Base-by-base conservation (phyloP, 257 asterid species). In the Nicotiana tabacum region DNA sequence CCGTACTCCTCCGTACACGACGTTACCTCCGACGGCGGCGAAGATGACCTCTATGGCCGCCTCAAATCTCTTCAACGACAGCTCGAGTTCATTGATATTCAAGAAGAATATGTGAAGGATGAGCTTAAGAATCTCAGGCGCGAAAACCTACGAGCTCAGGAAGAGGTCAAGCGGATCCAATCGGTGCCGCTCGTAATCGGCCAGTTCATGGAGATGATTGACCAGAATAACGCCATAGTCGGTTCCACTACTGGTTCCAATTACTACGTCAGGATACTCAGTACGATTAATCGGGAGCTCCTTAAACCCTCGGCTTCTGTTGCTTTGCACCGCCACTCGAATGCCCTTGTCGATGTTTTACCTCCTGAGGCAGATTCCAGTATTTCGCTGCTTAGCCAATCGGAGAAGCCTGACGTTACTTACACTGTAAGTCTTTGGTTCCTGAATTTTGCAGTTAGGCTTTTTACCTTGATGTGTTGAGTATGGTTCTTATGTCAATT, bases 181-280 rank as follows among this genome's bases (percentile, higher is more conserved):
- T 93, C 96, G 51, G 96, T 91, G 48, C 97, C 97, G 24, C 94
- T 93, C 4, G 94, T 91, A 3, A 93, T 93, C 57, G 96, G 96
- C 16, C 97, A 93, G 89, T 93, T 93, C 89, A 93, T 93, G 96
- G 97, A 93, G 90, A 93, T 93, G 97, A 93, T 93, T 78, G 96
- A 93, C 81, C 91, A 89, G 91, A 93, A 90, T 81, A 93, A 90
- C 82, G 97, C 90, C 24, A 93, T 93, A 15, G 96, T 93, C 6
- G 97, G 97, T 13, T 93, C 97, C 17, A 91, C 97, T 9, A 91
- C 96, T 32, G 95, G 97, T 1, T 93, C 96, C 0, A 93, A 93
- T 82, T 91, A 93, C 83, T 91, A 91, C 29, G 97, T 91, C 2
- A 89, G 96, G 85, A 91, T 91, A 65, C 88, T 93, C 67, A 91